These are phyloP conservation scores for Vicia villosa DNA, from an alignment of 306 rosid species.

Conservation along the genomic window DNA sequence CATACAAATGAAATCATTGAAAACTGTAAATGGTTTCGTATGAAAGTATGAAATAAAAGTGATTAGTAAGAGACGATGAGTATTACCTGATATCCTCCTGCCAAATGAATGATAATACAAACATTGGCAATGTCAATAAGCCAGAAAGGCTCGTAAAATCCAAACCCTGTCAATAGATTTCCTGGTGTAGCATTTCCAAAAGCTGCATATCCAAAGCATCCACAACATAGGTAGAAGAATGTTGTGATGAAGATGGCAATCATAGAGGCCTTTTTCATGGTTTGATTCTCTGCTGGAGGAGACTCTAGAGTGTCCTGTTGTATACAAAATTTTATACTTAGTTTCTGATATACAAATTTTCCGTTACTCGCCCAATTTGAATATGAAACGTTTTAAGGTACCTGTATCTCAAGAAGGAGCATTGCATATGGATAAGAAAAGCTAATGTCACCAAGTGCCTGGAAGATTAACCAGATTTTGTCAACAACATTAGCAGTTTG, in stretches of 20 bases:
- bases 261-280: slow-evolving; percentile 80
- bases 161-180: slow-evolving; percentile 81
- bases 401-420: slow-evolving; percentile 74
- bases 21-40: no score
- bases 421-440: slow-evolving; percentile 82
- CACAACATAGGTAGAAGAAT: slow-evolving; percentile 84
- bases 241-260: slow-evolving; percentile 63
- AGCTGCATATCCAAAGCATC: slow-evolving; percentile 92
- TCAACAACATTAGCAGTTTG: slow-evolving; percentile 46
- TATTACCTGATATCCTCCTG: slow-evolving; percentile 95
- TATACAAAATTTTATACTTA: neutral
- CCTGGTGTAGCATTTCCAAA: slow-evolving; percentile 88
- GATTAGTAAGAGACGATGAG: no score
- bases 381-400: neutral
- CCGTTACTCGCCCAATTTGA: neutral
- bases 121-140: slow-evolving; percentile 79
- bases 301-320: slow-evolving; percentile 71
- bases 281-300: slow-evolving; percentile 78
- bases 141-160: slow-evolving; percentile 85
- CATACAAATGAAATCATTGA: no score
- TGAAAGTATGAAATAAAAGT: no score
- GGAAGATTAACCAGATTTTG: slow-evolving; percentile 66
- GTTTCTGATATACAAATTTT: no score
- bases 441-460: slow-evolving; percentile 85
- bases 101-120: slow-evolving; percentile 71